Conservation (phyloP, 257 asterid genomes). For the Fraxinus anomala region DNA sequence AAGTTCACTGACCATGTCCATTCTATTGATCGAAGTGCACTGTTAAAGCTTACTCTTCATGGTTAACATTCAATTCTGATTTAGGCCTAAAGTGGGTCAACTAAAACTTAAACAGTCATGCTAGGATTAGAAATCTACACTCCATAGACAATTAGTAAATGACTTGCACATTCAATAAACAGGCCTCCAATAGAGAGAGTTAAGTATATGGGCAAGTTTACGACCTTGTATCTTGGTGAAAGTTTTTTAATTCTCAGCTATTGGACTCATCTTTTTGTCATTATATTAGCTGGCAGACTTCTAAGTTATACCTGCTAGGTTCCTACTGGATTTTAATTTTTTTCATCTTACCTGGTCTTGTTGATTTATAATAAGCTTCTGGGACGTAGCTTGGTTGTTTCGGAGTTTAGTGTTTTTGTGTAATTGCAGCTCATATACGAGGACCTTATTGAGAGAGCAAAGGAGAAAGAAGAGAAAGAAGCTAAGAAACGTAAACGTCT, state of each 20-base stretch:
- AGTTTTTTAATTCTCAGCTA: background rate
- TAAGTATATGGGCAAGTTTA: background rate
- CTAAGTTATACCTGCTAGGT: background rate
- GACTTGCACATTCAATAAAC: background rate
- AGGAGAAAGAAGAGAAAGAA: conserved; percentile 97
- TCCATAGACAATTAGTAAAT: background rate
- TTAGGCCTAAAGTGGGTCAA: background rate
- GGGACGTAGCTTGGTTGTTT: conserved; percentile 9
- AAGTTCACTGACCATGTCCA: background rate
- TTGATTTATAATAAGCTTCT: conserved; percentile 2
- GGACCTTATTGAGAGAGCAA: conserved; percentile 90
- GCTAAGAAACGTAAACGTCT: conserved; percentile 84
- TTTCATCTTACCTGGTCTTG: conserved; percentile 8
- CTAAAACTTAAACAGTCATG: background rate
- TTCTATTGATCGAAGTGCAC: background rate
- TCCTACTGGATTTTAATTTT: conserved; percentile 8
- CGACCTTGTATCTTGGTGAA: background rate
- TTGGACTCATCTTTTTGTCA: conserved; percentile 4
- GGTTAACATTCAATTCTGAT: background rate
- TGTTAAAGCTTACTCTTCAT: background rate
- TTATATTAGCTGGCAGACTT: background rate
- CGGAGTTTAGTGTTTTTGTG: conserved; percentile 21
- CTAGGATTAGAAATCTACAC: conserved; percentile 1
- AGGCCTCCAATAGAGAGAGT: background rate
- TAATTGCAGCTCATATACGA: conserved; percentile 74